phyloP scores from a whole-genome alignment of 2,329 filamentous ascomycete genomes.

The Colletotrichum chrysophilum region DNA sequence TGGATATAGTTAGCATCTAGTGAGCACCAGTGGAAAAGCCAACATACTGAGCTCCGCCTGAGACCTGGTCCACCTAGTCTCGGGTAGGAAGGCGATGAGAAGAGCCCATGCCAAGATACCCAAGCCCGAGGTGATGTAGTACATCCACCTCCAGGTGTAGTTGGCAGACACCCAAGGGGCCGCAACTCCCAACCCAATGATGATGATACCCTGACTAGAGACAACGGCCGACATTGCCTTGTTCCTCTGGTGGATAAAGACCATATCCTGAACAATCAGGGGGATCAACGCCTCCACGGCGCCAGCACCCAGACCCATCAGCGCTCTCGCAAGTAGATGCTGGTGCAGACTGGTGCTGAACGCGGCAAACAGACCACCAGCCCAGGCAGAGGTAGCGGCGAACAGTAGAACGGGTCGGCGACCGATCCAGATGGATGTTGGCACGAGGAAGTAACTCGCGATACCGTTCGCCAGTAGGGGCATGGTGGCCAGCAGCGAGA shows the following conservation, averaged over 20 bases:
- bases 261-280: constrained; percentile 41
- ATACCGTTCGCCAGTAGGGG: constrained; percentile 38
- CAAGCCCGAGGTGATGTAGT: constrained; percentile 34
- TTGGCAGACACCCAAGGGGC: constrained; percentile 34
- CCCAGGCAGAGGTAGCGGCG: constrained; percentile 34
- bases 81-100: constrained; percentile 36
- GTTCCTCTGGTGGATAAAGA: constrained; percentile 42
- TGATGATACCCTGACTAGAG: constrained; percentile 32
- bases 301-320: constrained; percentile 39
- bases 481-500: constrained; percentile 35
- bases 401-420: constrained; percentile 38
- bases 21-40: fast-evolving
- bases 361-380: constrained; percentile 39
- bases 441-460: constrained; percentile 38
- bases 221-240: constrained; percentile 35
- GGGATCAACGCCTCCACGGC: constrained; percentile 39
- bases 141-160: constrained; percentile 38
- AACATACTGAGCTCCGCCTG: constrained; percentile 30
- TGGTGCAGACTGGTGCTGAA: constrained; percentile 31
- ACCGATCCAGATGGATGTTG: constrained; percentile 39
- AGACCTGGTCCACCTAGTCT: constrained; percentile 37
- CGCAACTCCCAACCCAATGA: constrained; percentile 30
- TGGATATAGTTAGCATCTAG: neutral
- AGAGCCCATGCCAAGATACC: constrained; percentile 35
- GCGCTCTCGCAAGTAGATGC: constrained; percentile 34